Evolutionary conservation across 192 early-diverging fungal species (phyloP), one percentile per base, ranked within the genome.

Genomic region (Spizellomyces punctatus): DNA sequence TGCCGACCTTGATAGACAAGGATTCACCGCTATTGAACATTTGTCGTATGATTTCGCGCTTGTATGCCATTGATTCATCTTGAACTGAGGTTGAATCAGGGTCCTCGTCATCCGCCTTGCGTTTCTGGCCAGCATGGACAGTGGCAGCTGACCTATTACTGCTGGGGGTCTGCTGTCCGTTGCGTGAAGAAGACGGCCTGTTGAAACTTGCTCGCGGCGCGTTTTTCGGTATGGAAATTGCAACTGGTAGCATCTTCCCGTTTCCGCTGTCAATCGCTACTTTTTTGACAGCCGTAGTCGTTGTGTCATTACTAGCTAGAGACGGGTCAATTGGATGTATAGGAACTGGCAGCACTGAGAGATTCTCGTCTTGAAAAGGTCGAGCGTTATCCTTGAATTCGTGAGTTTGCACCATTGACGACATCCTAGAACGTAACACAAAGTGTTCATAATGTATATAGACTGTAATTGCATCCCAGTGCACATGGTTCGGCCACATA

Each of bases 331-430:
- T 60, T 10, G 93, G 91, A 61, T 83, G 85, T 36, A 88, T 72
- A 47, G 85, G 84, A 10, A 92, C 89, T n/a, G 93, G 81, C 19
- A 70, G 79, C 41, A 93, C 80, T 3, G 64, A 76, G 22, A 96
- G 63, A 59, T 92, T 90, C 14, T 88, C 88, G 71, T 93, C 92
- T 14, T 75, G 63, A 67, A 83, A 92, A 6, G 61, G 46, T 21
- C 46, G 21, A 36, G 67, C 1, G 21, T 60, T 61, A 21, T 75
- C 69, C 12, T 77, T 46, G 49, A 81, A 48, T 45, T 81, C 79
- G 17, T 58, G 43, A 5, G 66, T 54, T 22, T 60, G 10, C n/a
- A 81, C 75, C 17, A 22, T 5, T 21, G 65, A 69, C 8, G 69
- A 47, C 74, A 69, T 78, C 50, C 76, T 75, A 62, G 10, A 27